Conservation (phyloP, 2,329 filamentous ascomycete species). For the Monascus ruber region DNA sequence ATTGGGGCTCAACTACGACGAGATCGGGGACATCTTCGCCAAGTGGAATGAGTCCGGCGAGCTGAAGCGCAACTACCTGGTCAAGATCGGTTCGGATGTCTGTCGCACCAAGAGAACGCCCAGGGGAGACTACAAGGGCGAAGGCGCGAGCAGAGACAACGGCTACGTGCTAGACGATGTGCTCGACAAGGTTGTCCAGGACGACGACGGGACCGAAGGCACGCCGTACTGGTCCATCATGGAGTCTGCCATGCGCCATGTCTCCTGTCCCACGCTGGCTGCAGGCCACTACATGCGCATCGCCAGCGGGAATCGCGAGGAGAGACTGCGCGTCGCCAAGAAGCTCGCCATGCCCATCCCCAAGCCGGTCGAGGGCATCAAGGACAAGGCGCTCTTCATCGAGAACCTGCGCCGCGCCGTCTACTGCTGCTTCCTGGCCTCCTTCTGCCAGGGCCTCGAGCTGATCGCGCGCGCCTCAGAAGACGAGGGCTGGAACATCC, state of each 20-base stretch:
- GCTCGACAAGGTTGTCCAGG: slow-evolving; percentile 61
- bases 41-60: slow-evolving; percentile 51
- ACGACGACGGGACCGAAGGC: slow-evolving; percentile 54
- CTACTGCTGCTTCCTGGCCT: slow-evolving; percentile 50
- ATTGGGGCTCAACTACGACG: slow-evolving; percentile 47
- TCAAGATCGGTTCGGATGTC: slow-evolving; percentile 53
- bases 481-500: slow-evolving; percentile 46
- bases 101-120: slow-evolving; percentile 40
- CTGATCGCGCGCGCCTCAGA: slow-evolving; percentile 49
- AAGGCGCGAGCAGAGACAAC: slow-evolving; percentile 21
- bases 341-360: slow-evolving; percentile 35
- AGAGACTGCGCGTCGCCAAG: slow-evolving; percentile 43
- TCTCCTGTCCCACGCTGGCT: slow-evolving; percentile 54
- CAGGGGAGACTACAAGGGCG: slow-evolving; percentile 20
- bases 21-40: slow-evolving; percentile 49
- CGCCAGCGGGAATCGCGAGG: slow-evolving; percentile 49
- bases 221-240: slow-evolving; percentile 56
- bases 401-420: slow-evolving; percentile 50
- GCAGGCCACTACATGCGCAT: slow-evolving; percentile 52
- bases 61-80: slow-evolving; percentile 49
- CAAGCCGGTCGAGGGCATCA: slow-evolving; percentile 15
- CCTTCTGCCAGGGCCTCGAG: slow-evolving; percentile 56
- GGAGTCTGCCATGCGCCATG: slow-evolving; percentile 50
- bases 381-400: slow-evolving; percentile 37
- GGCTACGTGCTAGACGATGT: slow-evolving; percentile 49